Evolutionary conservation across 1,284 basidiomycete species (phyloP).

Genomic region (Ganoderma meredithae): DNA sequence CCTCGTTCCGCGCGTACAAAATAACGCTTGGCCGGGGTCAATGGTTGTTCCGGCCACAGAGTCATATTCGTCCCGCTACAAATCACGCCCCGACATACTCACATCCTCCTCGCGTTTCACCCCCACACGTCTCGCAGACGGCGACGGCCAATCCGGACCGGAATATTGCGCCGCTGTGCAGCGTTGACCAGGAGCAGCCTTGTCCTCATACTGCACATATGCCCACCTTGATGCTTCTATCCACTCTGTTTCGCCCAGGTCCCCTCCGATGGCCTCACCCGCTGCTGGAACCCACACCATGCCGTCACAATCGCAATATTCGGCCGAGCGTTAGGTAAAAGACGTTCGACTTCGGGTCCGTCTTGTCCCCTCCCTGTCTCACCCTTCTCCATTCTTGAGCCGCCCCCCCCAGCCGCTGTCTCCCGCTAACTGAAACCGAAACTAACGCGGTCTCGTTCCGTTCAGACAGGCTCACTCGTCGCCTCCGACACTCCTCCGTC

Average conservation of each 20-base stretch:
- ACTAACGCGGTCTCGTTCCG: neutral
- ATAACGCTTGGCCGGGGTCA: too few species aligned
- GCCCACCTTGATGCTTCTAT: neutral
- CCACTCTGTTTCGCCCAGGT: neutral
- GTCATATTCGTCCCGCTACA: neutral
- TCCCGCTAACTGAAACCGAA: neutral
- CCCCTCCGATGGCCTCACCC: neutral
- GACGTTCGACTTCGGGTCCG: neutral
- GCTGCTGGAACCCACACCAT: neutral
- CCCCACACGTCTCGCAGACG: too few species aligned
- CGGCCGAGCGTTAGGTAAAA: neutral
- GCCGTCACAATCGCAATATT: neutral
- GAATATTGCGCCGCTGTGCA: neutral
- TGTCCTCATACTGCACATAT: neutral
- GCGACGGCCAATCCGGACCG: too few species aligned
- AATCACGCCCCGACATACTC: neutral
- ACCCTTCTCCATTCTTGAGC: neutral
- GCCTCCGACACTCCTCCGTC: neutral
- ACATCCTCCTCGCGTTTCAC: neutral
- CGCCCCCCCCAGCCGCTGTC: neutral
- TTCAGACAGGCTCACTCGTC: constrained; percentile 1
- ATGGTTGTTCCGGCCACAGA: neutral
- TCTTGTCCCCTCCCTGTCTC: constrained; percentile 1
- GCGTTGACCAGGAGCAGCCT: neutral
- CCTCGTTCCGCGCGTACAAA: neutral